phyloP scores from a whole-genome alignment of 495 filamentous ascomycete genomes.

The Clohesyomyces aquaticus region DNA sequence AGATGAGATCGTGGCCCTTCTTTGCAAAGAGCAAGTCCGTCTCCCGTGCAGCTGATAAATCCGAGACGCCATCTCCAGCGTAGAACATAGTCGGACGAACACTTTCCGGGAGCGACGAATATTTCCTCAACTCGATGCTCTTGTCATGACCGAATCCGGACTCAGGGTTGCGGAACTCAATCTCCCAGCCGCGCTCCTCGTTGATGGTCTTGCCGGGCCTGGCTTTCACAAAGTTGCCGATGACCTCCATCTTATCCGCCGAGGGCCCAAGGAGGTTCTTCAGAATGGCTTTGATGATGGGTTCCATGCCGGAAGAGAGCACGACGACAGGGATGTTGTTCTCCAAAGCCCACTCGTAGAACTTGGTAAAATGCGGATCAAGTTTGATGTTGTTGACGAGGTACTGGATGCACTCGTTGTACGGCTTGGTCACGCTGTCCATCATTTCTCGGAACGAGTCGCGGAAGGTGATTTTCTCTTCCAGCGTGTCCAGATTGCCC shows the following conservation, averaged over 20 bases:
- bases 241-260: slow-evolving; percentile 75
- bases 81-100: slow-evolving; percentile 80
- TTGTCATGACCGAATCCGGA: slow-evolving; percentile 91
- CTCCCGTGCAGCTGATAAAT: slow-evolving; percentile 83
- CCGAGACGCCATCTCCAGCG: slow-evolving; percentile 87
- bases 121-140: slow-evolving; percentile 81
- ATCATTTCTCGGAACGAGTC: slow-evolving; percentile 90
- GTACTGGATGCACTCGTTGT: slow-evolving; percentile 73
- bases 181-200: slow-evolving; percentile 79
- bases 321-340: slow-evolving; percentile 92
- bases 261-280: slow-evolving; percentile 74
- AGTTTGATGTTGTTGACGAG: slow-evolving; percentile 82
- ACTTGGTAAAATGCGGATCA: slow-evolving; percentile 82
- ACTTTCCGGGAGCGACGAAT: slow-evolving; percentile 67
- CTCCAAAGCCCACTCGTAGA: slow-evolving; percentile 76
- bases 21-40: slow-evolving; percentile 92
- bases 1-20: slow-evolving; percentile 80
- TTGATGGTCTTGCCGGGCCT: slow-evolving; percentile 74
- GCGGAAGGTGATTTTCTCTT: slow-evolving; percentile 68
- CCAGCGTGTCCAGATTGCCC: slow-evolving; percentile 72
- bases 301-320: slow-evolving; percentile 86
- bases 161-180: slow-evolving; percentile 59
- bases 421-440: slow-evolving; percentile 75
- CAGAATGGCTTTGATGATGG: slow-evolving; percentile 83
- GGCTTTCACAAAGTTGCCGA: slow-evolving; percentile 77